These are phyloP conservation scores for Cladophialophora immunda DNA, from an alignment of 2,329 filamentous ascomycete species.

Conservation along the genomic window DNA sequence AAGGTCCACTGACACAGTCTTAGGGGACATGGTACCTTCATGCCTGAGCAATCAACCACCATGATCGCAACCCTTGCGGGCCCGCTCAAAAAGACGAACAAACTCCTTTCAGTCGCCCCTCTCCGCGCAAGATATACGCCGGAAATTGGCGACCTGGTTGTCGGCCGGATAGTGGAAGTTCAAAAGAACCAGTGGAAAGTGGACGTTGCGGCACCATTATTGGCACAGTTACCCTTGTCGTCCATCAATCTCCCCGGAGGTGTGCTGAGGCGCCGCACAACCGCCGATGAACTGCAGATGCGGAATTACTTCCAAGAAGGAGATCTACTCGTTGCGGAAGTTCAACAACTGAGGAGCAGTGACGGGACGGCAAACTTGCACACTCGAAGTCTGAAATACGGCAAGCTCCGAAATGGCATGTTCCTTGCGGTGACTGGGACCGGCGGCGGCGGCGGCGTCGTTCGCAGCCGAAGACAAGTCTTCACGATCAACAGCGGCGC, in stretches of 20 bases:
- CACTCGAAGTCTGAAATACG: slow-evolving; percentile 90
- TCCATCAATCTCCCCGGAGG: slow-evolving; percentile 95
- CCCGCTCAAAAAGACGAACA: slow-evolving; percentile 92
- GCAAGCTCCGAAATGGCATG: slow-evolving; percentile 91
- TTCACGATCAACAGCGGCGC: slow-evolving; percentile 72
- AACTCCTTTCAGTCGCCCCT: slow-evolving; percentile 89
- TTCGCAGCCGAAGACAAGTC: slow-evolving; percentile 82
- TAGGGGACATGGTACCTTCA: slow-evolving; percentile 91
- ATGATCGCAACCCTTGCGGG: slow-evolving; percentile 93
- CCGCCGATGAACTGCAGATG: slow-evolving; percentile 96
- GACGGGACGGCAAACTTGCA: slow-evolving; percentile 89
- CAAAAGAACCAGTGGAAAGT: slow-evolving; percentile 93
- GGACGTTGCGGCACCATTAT: slow-evolving; percentile 86
- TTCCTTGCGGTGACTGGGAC: slow-evolving; percentile 84
- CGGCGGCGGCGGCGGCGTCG: slow-evolving; percentile 79
- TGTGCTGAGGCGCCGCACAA: slow-evolving; percentile 87
- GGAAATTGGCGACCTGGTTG: slow-evolving; percentile 94
- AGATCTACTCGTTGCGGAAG: slow-evolving; percentile 91
- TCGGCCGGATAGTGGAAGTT: slow-evolving; percentile 94
- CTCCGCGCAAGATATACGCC: slow-evolving; percentile 92
- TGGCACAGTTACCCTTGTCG: slow-evolving; percentile 83
- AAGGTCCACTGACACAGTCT: slow-evolving; percentile 1
- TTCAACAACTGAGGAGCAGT: slow-evolving; percentile 79
- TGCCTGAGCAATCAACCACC: slow-evolving; percentile 55
- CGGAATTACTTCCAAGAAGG: slow-evolving; percentile 96